Evolutionary conservation across 495 filamentous ascomycete species (phyloP), one percentile per base, ranked within the genome.

Genomic region (Hapsidospora chrysogenum): DNA sequence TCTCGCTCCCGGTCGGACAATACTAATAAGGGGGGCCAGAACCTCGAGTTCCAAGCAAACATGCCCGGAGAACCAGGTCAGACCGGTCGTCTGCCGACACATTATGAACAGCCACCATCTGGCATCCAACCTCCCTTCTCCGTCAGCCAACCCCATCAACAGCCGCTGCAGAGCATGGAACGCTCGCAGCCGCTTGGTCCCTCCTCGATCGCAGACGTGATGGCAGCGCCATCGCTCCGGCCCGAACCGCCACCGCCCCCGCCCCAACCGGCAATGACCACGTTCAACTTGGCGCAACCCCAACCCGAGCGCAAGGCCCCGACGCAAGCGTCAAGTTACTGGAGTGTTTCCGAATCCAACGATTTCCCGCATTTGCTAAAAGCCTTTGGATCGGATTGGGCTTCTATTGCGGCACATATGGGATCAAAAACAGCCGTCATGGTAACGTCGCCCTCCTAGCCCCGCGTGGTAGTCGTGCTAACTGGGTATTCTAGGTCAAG

Each of bases 361-460:
- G 83, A 95, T 49, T 96, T 97, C 48, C 74, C 75, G 1, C 66
- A 63, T 17, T 57, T 86, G 34, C 61, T 96, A 29, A 71, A 61
- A 31, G 72, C 87, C 37, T 96, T 82, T 63, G 89, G 89, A 33
- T 85, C 81, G 3, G 80, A 96, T 54, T 97, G 84, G 66, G 63
- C 64, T 36, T 69, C 71, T 5, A 94, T 97, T 50, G 84, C 89
- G 10, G 63, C 66, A 26, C 72, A 79, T 29, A 89, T 96, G 80
- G 78, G 78, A 40, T 80, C 86, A 0, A 96, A 96, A 56, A 94
- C 89, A 4, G 74, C 78, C 8, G 80, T 83, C 10, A 97, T 96
- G 89, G 92, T 92, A 68, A 48, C 68, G 45, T 32, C 31, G 31
- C 23, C 28, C 19, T 30, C 38, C 16, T 18, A 29, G 26, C n/a